Base-by-base conservation (phyloP, 257 asterid species). In the Solanum bulbocastanum region DNA sequence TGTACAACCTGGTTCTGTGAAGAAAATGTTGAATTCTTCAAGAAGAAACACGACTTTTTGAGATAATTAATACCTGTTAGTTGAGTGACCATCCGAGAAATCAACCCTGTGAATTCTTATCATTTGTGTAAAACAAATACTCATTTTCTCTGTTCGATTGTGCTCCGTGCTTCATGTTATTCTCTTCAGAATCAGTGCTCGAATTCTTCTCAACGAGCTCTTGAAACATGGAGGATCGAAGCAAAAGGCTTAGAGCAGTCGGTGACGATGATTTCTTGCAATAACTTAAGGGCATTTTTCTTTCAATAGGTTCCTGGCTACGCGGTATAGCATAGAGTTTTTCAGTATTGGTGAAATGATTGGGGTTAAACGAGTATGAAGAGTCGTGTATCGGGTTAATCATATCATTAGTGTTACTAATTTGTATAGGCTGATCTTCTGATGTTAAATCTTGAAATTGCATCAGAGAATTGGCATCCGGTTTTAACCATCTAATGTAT, bases 161-260 rank as follows among this genome's bases (percentile, higher is more conserved):
- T 16, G 37, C 58, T 83, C 66, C 56, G 10, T 30, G 75, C 65
- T 22, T 60, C 40, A 69, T 49, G n/a, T 86, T 58, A 69, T 35
- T 86, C 18, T 84, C 87, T 25, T 71, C 86, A 18, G 86, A 39
- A 46, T 7, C 60, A 78, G 82, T 72, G 37, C 30, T 58, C 10
- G 92, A 83, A 39, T 90, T 93, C 93, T 94, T 95, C 60, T 93
- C 94, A 7, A 93, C 91, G 58, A 95, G 94, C 86, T 93, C 92
- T 84, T 90, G 92, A 76, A 94, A 95, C 96, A 95, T 72, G 32
- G 98, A 92, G 32, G 98, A 95, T 4, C 93, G 89, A 30, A 93
- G 92, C 14, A 95, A 92, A 58, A 95, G 96, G 84, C 96, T 88
- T 5, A 95, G 88, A 5, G 98, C 98, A 3, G 98, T 91, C 12